phyloP scores from a whole-genome alignment of 73 alveolate species.

The Paramecium sonneborni region DNA sequence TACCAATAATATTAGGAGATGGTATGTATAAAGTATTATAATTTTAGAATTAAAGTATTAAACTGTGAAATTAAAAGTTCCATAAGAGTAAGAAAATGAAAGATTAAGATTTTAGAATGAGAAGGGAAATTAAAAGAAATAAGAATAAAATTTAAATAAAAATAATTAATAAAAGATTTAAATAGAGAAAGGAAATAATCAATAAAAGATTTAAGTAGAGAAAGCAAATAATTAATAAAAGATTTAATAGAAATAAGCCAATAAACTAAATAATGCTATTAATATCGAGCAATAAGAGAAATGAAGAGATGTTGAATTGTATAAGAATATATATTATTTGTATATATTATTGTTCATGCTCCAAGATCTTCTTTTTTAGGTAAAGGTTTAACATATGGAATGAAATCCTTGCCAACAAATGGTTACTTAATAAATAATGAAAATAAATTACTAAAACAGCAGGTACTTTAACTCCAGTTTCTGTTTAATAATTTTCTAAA shows the following conservation, averaged over 20 bases:
- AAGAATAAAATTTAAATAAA: background rate
- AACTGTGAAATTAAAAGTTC: background rate
- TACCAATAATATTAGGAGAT: background rate
- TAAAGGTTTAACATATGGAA: conserved; percentile 60
- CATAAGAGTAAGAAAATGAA: background rate
- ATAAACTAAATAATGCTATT: background rate
- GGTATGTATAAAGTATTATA: background rate
- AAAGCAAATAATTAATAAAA: background rate
- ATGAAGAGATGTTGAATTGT: background rate
- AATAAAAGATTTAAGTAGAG: background rate
- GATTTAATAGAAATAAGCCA: background rate
- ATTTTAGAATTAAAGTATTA: background rate
- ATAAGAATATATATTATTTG: background rate
- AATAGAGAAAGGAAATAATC: background rate
- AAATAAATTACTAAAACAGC: conserved; percentile 72
- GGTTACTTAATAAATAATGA: conserved; percentile 12
- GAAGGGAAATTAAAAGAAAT: background rate
- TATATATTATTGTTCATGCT: background rate
- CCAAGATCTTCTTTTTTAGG: conserved; percentile 60
- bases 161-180: background rate
- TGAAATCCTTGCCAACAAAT: conserved; percentile 65
- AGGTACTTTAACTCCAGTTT: conserved; percentile 96
- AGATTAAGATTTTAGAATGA: background rate
- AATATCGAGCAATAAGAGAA: background rate
- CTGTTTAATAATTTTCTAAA: conserved; percentile 98